These are phyloP conservation scores for Camelina neglecta DNA, from an alignment of 345 rosid genomes.

Conservation along the genomic window DNA sequence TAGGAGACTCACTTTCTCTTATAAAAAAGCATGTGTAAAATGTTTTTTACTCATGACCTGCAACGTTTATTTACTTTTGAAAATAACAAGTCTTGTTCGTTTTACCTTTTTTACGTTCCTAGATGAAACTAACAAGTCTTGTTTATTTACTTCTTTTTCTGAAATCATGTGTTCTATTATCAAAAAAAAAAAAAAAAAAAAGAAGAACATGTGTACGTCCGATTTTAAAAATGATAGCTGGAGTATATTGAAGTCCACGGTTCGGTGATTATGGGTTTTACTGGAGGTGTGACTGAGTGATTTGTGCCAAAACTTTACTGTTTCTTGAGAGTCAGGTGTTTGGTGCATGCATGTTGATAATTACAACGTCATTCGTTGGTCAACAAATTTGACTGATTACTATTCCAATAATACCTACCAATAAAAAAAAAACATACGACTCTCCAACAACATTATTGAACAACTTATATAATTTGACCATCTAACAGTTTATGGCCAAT, in stretches of 20 bases:
- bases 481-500: constrained; percentile 20
- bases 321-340: constrained; percentile 17
- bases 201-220: neutral
- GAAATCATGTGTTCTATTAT: neutral
- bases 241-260: neutral
- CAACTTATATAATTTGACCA: constrained; percentile 32
- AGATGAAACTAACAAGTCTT: too few species aligned
- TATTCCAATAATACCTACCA: constrained; percentile 16
- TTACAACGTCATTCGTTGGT: constrained; percentile 16
- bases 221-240: neutral
- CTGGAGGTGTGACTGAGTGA: constrained; percentile 1
- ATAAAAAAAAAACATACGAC: constrained; percentile 27
- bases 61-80: too few species aligned
- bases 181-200: too few species aligned
- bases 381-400: constrained; percentile 33
- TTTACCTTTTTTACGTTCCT: too few species aligned
- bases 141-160: neutral
- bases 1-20: neutral
- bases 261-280: neutral
- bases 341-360: constrained; percentile 12
- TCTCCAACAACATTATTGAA: constrained; percentile 16
- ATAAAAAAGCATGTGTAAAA: neutral
- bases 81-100: too few species aligned
- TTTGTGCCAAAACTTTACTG: constrained; percentile 8
- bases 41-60: neutral